Evolutionary conservation across 495 filamentous ascomycete genomes (phyloP).

Genomic region (Usnea hakonensis): DNA sequence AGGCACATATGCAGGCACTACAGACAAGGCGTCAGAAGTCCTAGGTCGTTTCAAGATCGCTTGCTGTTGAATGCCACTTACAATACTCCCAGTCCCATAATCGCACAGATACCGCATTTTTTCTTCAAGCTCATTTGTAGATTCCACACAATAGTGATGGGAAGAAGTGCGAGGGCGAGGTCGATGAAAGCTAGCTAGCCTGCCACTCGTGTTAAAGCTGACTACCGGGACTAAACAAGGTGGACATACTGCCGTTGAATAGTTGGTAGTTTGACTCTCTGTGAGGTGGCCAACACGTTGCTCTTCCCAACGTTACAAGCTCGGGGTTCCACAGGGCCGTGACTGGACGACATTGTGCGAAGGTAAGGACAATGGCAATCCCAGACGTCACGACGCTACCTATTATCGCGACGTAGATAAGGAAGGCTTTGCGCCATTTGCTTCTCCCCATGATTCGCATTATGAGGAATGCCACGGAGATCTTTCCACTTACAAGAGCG

Average conservation of each 20-base stretch:
- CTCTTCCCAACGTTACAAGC: constrained; percentile 23
- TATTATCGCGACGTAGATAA: constrained; percentile 9
- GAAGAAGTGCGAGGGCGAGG: constrained; percentile 42
- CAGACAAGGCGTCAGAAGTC: not conserved
- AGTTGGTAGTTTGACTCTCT: constrained; percentile 22
- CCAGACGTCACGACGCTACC: constrained; percentile 18
- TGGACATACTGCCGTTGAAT: constrained; percentile 11
- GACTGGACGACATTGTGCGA: constrained; percentile 36
- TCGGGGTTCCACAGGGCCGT: constrained; percentile 33
- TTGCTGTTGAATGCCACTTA: constrained; percentile 14
- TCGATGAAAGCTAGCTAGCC: constrained; percentile 37
- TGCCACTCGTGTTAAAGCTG: constrained; percentile 1
- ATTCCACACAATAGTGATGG: constrained; percentile 33
- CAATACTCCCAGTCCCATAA: constrained; percentile 39
- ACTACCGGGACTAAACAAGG: not conserved
- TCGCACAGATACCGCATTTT: constrained; percentile 37
- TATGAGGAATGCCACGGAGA: constrained; percentile 19
- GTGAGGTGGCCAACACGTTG: constrained; percentile 29
- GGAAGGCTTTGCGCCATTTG: constrained; percentile 13
- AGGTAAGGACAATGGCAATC: constrained; percentile 34
- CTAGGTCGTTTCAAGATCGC: not conserved
- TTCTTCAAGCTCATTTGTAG: constrained; percentile 39
- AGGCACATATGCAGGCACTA: constrained; percentile 26
- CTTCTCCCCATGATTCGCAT: constrained; percentile 11
- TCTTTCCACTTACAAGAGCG: constrained; percentile 19